A percentile compares a stretch with the other conserved stretches of the same genome.
These are phyloP conservation scores for Cystofilobasidium macerans DNA, from an alignment of 768 basidiomycete species.

Conservation along the genomic window DNA sequence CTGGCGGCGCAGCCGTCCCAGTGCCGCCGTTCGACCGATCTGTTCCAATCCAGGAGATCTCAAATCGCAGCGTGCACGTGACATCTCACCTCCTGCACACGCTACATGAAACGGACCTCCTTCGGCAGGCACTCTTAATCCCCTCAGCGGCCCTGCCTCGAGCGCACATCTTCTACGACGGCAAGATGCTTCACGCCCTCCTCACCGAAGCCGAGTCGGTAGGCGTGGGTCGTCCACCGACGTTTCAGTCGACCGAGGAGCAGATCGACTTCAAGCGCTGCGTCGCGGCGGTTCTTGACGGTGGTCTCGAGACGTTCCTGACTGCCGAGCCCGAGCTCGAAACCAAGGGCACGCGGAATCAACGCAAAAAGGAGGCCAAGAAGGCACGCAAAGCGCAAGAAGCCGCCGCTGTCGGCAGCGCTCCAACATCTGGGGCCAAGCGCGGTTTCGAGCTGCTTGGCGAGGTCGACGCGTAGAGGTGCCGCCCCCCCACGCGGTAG, in stretches of 20 bases:
- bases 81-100: constrained; percentile 17
- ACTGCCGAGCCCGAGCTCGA: background rate
- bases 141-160: constrained; percentile 3
- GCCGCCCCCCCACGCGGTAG: too few relatives aligned
- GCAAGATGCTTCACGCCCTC: constrained; percentile 9
- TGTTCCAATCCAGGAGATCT: background rate
- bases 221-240: background rate
- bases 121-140: constrained; percentile 18
- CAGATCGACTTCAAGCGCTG: background rate
- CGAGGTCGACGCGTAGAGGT: constrained; percentile 1
- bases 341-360: background rate
- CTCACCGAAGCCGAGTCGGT: background rate
- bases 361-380: constrained; percentile 19
- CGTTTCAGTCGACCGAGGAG: background rate
- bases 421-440: background rate
- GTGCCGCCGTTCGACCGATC: background rate
- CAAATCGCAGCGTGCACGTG: constrained; percentile 17
- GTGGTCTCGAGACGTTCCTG: background rate
- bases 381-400: background rate
- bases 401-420: background rate
- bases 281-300: constrained; percentile 6
- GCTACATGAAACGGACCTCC: constrained; percentile 15
- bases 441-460: background rate
- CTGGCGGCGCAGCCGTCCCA: background rate
- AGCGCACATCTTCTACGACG: constrained; percentile 16